Percentiles rank a stretch among this genome's conserved stretches.
Conservation (phyloP, 768 basidiomycete genomes). For the Trametes maxima region DNA sequence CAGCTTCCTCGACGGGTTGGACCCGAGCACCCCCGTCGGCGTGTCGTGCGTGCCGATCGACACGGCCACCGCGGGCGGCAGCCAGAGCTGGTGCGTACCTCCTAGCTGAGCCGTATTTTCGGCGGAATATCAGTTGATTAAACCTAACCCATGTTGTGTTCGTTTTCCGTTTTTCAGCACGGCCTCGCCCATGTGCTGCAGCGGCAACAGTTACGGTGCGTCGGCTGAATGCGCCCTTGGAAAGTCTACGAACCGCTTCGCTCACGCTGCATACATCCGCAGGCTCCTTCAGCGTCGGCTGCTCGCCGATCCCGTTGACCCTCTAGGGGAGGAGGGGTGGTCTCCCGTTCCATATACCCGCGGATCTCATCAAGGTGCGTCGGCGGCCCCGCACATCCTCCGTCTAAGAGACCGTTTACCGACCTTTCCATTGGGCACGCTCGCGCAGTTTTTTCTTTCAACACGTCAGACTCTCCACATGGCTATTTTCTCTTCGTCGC, state of each 20-base stretch:
- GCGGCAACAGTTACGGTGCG: conserved; percentile 16
- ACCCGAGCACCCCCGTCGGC: not conserved
- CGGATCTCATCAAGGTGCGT: not conserved
- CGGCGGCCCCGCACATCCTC: not conserved
- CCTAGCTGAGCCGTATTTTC: no score
- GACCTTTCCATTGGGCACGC: not conserved
- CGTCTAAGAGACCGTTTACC: not conserved
- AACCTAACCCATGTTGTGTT: no score
- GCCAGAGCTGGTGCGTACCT: conserved; percentile 16
- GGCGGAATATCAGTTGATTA: no score
- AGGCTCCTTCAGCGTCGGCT: conserved; percentile 14
- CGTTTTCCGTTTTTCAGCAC: not conserved
- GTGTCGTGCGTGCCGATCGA: conserved; percentile 16
- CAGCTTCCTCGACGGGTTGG: not conserved
- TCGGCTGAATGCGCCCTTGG: not conserved
- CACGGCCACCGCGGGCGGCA: not conserved
- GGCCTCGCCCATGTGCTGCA: conserved; percentile 19
- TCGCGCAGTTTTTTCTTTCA: not conserved
- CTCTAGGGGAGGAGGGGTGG: not conserved
- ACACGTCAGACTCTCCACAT: conserved; percentile 1
- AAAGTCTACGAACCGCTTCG: not conserved
- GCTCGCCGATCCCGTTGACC: conserved; percentile 8
- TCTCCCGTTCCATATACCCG: no score
- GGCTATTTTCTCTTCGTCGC: conserved; percentile 17
- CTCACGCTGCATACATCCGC: not conserved